A percentile compares a stretch with the other conserved stretches of the same genome.
Conservation (phyloP, 371 early-diverging fungal species). For the Phascolomyces articulosus region DNA sequence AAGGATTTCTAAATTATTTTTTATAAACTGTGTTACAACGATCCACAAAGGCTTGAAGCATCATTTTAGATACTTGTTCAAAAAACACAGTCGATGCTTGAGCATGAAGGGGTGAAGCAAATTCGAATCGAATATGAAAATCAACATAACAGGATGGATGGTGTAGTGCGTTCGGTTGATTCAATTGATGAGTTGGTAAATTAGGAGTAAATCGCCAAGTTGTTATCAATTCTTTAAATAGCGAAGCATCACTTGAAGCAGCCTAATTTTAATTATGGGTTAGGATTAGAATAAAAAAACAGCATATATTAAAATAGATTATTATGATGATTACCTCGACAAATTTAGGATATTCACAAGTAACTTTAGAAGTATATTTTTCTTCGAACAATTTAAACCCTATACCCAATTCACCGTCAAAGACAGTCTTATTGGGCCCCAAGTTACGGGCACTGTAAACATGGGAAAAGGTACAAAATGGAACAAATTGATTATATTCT, state of each 20-base stretch:
- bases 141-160: constrained; percentile 68
- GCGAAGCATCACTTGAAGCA: constrained; percentile 62
- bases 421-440: constrained; percentile 19
- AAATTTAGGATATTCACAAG: constrained; percentile 56
- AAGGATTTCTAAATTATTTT: neutral
- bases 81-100: constrained; percentile 77
- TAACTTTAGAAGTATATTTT: constrained; percentile 76
- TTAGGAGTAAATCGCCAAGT: constrained; percentile 72
- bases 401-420: constrained; percentile 76
- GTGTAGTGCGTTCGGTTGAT: constrained; percentile 30
- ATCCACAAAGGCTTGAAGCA: constrained; percentile 74
- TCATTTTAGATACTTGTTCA: constrained; percentile 73
- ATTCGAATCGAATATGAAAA: constrained; percentile 80
- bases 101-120: constrained; percentile 76
- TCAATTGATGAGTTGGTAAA: constrained; percentile 30
- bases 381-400: constrained; percentile 78
- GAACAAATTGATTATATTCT: constrained; percentile 76
- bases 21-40: constrained; percentile 64
- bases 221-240: constrained; percentile 72
- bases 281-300: neutral
- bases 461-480: constrained; percentile 73
- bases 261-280: constrained; percentile 44
- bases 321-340: constrained; percentile 55
- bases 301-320: neutral
- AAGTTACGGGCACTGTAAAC: constrained; percentile 47